phyloP scores from a whole-genome alignment of 192 early-diverging fungal species.

The Ambispora gerdemannii region DNA sequence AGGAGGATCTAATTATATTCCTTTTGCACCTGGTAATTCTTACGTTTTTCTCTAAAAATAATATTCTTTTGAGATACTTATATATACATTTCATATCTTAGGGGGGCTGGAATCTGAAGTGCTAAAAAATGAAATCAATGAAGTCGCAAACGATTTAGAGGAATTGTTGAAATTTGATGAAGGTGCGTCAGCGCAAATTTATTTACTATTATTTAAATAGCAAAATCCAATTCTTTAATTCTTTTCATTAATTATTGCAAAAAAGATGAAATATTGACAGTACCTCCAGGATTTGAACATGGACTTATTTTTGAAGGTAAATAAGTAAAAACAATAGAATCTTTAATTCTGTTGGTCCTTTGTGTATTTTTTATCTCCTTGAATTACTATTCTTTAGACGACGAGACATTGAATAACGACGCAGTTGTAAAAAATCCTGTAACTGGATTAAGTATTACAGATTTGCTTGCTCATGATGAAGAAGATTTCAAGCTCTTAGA shows the following conservation, averaged over 20 bases:
- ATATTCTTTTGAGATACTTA: background rate
- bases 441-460: slow-evolving; percentile 38
- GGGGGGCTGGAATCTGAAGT: slow-evolving; percentile 58
- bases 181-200: slow-evolving; percentile 8
- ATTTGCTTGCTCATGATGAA: slow-evolving; percentile 39
- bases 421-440: background rate
- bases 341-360: background rate
- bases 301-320: slow-evolving; percentile 55
- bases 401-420: slow-evolving; percentile 1
- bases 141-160: slow-evolving; percentile 33
- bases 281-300: slow-evolving; percentile 70
- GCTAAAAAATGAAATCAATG: slow-evolving; percentile 32
- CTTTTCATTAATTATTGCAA: slow-evolving; percentile 22
- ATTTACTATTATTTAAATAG: background rate
- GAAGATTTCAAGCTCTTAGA: slow-evolving; percentile 34
- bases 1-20: slow-evolving; percentile 64
- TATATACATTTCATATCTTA: slow-evolving; percentile 10
- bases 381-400: background rate
- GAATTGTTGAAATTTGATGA: slow-evolving; percentile 38
- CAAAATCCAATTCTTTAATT: background rate
- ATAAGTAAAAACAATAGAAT: background rate
- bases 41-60: no score
- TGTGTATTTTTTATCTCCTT: background rate
- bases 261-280: slow-evolving; percentile 47
- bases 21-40: slow-evolving; percentile 68